A percentile compares a stretch with the other conserved stretches of the same genome.
phyloP scores from a whole-genome alignment of 164 flowering plant species.

The Aristolochia contorta region DNA sequence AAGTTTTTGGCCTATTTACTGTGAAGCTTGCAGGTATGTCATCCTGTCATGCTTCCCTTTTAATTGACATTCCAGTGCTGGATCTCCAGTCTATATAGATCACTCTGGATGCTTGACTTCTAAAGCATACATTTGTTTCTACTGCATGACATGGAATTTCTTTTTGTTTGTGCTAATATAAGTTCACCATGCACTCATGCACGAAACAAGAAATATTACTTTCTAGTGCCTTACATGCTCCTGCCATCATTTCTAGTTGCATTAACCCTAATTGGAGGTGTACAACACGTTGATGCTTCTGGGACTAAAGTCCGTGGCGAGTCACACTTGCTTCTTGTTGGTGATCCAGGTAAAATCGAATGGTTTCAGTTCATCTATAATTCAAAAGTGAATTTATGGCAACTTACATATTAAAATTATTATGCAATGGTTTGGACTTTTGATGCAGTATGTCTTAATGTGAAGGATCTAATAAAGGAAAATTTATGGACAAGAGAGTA shows the following conservation, averaged over 20 bases:
- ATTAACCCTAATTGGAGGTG: slow-evolving; percentile 92
- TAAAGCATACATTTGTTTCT: not conserved
- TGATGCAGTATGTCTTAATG: no score
- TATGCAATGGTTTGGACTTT: no score
- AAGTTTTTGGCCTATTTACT: slow-evolving; percentile 91
- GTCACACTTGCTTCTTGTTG: slow-evolving; percentile 93
- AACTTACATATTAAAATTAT: no score
- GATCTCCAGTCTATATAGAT: not conserved
- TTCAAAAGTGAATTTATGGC: no score
- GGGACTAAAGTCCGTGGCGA: slow-evolving; percentile 97
- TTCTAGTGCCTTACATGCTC: not conserved
- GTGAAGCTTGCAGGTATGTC: slow-evolving; percentile 88
- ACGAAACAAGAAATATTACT: not conserved
- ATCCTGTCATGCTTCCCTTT: not conserved
- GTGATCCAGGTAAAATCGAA: slow-evolving; percentile 66
- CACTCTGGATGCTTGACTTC: not conserved
- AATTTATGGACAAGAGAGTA: no score
- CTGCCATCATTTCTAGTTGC: slow-evolving; percentile 41
- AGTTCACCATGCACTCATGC: not conserved
- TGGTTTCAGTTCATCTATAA: no score
- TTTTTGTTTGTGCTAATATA: not conserved
- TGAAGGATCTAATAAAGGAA: no score
- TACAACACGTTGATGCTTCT: slow-evolving; percentile 92
- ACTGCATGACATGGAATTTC: not conserved
- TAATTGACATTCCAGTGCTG: not conserved